Base-by-base conservation (phyloP, 2,329 filamentous ascomycete genomes). In the Orbilia oligospora region DNA sequence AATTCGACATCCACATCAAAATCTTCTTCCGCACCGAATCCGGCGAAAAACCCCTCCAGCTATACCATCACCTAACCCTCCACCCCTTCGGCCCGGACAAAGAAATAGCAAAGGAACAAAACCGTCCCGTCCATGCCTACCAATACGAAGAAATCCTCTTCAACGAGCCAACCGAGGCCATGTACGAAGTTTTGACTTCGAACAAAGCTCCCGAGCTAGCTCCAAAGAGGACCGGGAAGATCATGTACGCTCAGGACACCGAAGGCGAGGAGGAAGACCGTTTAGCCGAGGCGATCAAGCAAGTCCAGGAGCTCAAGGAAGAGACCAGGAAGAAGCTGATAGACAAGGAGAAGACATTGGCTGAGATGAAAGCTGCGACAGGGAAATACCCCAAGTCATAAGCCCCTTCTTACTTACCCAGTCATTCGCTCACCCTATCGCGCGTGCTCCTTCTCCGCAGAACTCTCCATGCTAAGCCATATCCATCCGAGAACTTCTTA, bases 1-100 rank as follows among this genome's bases (percentile, higher is more conserved):
- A 97, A 86, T 99, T 99, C 86, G 93, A 96, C 84, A 97, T 99
- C 83, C 93, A 94, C 80, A 92, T 99, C 83, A 94, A 97, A 83
- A 88, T 99, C 53, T 97, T 97, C 86, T 99, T 97, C 85, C 90
- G 93, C 71, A 90, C 92, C 71, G 92, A 97, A 83, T 92, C 91
- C 44, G 91, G 90, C 82, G 96, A 99, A 87, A 99, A 99, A 85
- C 93, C 95, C 3, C 93, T 97, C 85, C 97, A 94, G n/a, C 86
- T 97, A 1, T 97, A 96, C 87, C 96, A 98, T 85, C 93, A 94
- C 83, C 87, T 99, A 72, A 92, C 94, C 67, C 88, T 99, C 10
- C 94, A 97, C 83, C 93, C 95, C 1, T 99, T 95, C 84, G 94
- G 94, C 16, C 88, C 78, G 2, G 80, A 93, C 73, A 92, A 90